Conservation (phyloP, 2,329 filamentous ascomycete species). For the Hawksworthiomyces lignivorus region DNA sequence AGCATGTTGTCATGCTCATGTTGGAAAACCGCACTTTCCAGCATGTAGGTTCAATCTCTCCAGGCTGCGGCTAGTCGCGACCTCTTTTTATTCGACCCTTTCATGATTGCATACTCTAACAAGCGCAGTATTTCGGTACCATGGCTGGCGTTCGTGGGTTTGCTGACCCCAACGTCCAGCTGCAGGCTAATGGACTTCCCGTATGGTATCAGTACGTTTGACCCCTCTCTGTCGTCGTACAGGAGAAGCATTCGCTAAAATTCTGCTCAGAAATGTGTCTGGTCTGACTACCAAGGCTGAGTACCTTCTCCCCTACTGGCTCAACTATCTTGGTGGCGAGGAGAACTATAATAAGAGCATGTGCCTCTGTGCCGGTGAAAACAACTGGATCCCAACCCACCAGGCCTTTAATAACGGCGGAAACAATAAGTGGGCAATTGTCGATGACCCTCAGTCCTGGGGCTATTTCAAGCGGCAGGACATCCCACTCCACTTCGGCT, state of each 20-base stretch:
- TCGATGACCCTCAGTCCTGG: conserved; percentile 43
- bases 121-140: conserved; percentile 41
- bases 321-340: conserved; percentile 42
- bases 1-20: conserved; percentile 53
- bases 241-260: too few relatives aligned
- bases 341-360: conserved; percentile 34
- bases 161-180: conserved; percentile 45
- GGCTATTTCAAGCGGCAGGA: conserved; percentile 42
- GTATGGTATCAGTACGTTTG: conserved; percentile 43
- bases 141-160: conserved; percentile 48
- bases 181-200: conserved; percentile 32
- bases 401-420: conserved; percentile 39
- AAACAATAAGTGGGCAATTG: conserved; percentile 43
- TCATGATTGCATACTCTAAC: background rate
- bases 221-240: too few relatives aligned
- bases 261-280: too few relatives aligned
- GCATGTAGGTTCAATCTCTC: conserved; percentile 24
- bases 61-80: too few relatives aligned
- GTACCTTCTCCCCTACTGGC: conserved; percentile 41
- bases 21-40: conserved; percentile 33
- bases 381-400: conserved; percentile 44
- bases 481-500: conserved; percentile 44
- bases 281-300: conserved; percentile 32
- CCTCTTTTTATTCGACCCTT: too few relatives aligned
- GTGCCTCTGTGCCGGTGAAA: conserved; percentile 43